Base-by-base conservation (phyloP, 352 stramenopile genomes). In the Blastocystis sp. region DNA sequence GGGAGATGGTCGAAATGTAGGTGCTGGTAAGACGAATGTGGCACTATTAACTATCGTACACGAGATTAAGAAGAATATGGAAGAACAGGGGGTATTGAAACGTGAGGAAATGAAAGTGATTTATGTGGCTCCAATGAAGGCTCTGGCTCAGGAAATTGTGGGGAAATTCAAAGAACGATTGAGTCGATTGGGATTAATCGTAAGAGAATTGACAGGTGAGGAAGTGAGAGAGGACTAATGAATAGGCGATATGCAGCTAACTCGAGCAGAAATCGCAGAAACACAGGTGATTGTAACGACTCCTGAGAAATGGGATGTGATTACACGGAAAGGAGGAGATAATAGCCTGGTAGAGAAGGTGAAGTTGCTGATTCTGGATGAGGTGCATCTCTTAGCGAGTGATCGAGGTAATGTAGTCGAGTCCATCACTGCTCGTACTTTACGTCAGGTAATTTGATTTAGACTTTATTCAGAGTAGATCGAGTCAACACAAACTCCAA, bases 301-400 rank as follows among this genome's bases (percentile, higher is more conserved):
- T 5, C 97, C 97, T 0, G 96, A 99, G 90, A 99, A 99, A 90
- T 99, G 95, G 95, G 96, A 99, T 89, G 96, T 99, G 0, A 98
- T 99, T 44, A 99, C 97, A 69, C 92, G 97, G 57, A 99, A 99
- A 92, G 94, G 91, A 22, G 93, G 92, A 66, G 96, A 99, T 91
- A 96, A 97, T 89, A 92, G 93, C 27, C 91, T 96, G 48, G 89
- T 84, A 6, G 64, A 92, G 68, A 79, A 81, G 9, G 90, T 92
- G 33, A 77, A 89, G 64, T 93, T 99, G 35, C 91, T 99, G 17
- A 99, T 99, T 90, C 98, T 99, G 89, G 97, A 99, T 91, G 97
- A 99, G 93, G 96, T 99, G 11, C 97, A 99, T 90, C 92, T 99
- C 62, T 92, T 99, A 0, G 97, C 96, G 1, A 97, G 99, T 81